These are phyloP conservation scores for Teunomyces kruisii DNA, from an alignment of 805 yeast species.

Conservation along the genomic window DNA sequence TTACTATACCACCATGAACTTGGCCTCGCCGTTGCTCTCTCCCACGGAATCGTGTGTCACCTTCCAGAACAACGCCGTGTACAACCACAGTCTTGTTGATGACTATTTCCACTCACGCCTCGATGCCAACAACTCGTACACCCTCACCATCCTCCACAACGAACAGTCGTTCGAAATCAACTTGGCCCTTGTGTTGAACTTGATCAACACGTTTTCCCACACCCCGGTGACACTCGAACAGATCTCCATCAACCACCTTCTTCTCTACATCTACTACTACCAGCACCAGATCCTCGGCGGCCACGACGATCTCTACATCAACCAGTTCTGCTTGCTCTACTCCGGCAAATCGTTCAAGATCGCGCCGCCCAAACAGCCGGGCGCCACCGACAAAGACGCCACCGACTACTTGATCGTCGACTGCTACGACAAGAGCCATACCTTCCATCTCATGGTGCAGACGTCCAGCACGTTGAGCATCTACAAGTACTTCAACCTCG, in stretches of 20 bases:
- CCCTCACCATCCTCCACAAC: constrained; percentile 3
- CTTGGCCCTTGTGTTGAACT: constrained; percentile 13
- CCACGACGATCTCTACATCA: constrained; percentile 10
- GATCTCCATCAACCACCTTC: constrained; percentile 19
- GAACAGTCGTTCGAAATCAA: constrained; percentile 15
- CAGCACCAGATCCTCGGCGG: constrained; percentile 6
- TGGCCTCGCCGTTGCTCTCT: constrained; percentile 5
- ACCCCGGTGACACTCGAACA: constrained; percentile 4
- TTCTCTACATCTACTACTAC: constrained; percentile 17
- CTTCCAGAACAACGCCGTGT: constrained; percentile 7
- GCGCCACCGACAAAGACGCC: constrained; percentile 3
- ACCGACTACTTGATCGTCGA: constrained; percentile 10
- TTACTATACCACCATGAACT: not conserved
- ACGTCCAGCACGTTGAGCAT: not conserved
- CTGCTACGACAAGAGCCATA: not conserved
- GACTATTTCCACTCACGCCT: constrained; percentile 9
- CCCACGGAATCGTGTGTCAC: constrained; percentile 23
- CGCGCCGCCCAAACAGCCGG: constrained; percentile 6
- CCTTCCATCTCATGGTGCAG: constrained; percentile 11
- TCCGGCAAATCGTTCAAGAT: constrained; percentile 17
- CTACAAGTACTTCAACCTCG: constrained; percentile 14
- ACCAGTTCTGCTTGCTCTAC: constrained; percentile 20
- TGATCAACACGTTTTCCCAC: constrained; percentile 12
- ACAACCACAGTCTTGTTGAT: constrained; percentile 9
- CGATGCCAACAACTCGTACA: not conserved